These are phyloP conservation scores for Cladosporium sp. DNA, from an alignment of 2,329 filamentous ascomycete species.

Conservation along the genomic window DNA sequence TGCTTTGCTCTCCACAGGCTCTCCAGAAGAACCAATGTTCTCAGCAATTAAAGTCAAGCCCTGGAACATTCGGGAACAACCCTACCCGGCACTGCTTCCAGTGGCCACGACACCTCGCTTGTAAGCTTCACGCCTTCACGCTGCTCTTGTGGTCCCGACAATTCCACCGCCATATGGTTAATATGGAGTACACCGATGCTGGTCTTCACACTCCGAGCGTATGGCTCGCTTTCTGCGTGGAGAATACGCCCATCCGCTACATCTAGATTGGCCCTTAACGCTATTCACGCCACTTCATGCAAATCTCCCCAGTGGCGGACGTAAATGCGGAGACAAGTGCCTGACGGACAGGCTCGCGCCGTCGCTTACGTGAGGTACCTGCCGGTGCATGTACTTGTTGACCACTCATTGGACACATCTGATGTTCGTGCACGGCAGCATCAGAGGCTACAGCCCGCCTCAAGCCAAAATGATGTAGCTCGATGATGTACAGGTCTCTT, in stretches of 20 bases:
- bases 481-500: not conserved
- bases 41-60: not conserved
- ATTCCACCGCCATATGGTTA: conserved; percentile 2
- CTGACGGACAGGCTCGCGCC: not conserved
- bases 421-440: not conserved
- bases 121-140: conserved; percentile 3
- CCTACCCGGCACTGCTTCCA: conserved; percentile 1
- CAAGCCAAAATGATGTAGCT: not conserved
- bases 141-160: conserved; percentile 13
- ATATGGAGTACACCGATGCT: not conserved
- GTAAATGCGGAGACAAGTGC: conserved; percentile 5
- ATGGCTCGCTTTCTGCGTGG: not conserved
- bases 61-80: conserved; percentile 9
- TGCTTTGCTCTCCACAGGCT: not conserved
- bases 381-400: not conserved
- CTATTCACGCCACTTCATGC: conserved; percentile 10
- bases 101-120: conserved; percentile 7
- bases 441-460: not conserved
- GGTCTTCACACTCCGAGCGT: conserved; percentile 6
- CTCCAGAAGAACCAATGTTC: not conserved
- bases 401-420: conserved; percentile 6
- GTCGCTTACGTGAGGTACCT: conserved; percentile 7
- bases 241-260: not conserved
- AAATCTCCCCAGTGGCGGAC: conserved; percentile 10
- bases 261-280: not conserved